A percentile compares a stretch with the other conserved stretches of the same genome.
These are phyloP conservation scores for Pinus taeda DNA, from an alignment of 75 land plant genomes.

Conservation along the genomic window DNA sequence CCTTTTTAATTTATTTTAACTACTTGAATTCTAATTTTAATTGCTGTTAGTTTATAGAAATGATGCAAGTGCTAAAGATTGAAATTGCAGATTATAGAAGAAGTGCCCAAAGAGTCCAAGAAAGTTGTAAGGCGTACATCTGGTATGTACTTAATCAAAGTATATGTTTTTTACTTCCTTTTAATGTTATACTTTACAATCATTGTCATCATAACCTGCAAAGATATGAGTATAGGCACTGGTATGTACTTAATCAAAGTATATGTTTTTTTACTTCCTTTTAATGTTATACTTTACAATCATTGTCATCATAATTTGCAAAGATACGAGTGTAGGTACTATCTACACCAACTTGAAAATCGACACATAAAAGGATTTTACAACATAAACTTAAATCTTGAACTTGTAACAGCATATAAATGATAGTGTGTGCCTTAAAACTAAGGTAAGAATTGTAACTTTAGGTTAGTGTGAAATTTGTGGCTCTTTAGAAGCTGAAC, in stretches of 20 bases:
- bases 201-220: background rate
- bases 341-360: background rate
- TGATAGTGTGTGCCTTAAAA: background rate
- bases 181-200: background rate
- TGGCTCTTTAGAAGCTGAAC: background rate
- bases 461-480: background rate
- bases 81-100: background rate
- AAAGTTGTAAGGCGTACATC: background rate
- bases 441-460: background rate
- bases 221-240: too few relatives aligned
- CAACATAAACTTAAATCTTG: background rate
- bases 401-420: background rate
- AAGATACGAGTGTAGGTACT: too few relatives aligned
- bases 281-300: too few relatives aligned
- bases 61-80: slow-evolving; percentile 1
- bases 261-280: too few relatives aligned
- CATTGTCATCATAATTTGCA: too few relatives aligned
- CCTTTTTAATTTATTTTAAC: background rate
- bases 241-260: too few relatives aligned
- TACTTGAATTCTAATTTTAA: background rate
- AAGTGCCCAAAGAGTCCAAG: background rate
- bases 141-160: background rate
- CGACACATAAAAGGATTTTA: background rate
- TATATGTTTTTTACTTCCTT: background rate
- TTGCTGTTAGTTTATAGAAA: background rate